A percentile compares a stretch with the other conserved stretches of the same genome.
Conservation (phyloP, 345 rosid species). For the Passiflora organensis region DNA sequence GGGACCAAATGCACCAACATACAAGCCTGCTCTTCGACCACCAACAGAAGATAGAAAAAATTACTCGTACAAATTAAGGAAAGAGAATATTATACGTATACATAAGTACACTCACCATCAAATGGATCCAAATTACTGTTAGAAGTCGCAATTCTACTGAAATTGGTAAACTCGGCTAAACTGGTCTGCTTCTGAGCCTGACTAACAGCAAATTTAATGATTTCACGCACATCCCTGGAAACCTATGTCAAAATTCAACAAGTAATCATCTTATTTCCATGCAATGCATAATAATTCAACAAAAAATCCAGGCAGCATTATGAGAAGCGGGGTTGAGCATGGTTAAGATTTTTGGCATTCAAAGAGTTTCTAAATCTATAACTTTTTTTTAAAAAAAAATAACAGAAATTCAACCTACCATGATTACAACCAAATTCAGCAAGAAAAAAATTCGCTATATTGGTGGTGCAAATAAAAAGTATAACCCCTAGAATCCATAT, state of each 20-base stretch:
- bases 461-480: background rate
- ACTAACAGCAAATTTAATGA: slow-evolving; percentile 73
- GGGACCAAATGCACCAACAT: slow-evolving; percentile 95
- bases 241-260: slow-evolving; percentile 40
- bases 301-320: background rate
- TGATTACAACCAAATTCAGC: background rate
- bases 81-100: no score
- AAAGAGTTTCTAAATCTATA: background rate
- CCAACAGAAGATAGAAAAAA: no score
- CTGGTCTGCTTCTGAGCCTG: slow-evolving; percentile 67
- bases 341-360: background rate
- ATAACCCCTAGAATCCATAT: background rate
- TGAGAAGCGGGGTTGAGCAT: background rate
- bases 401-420: background rate
- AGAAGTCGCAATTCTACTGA: slow-evolving; percentile 61
- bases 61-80: no score
- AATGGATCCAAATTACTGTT: slow-evolving; percentile 71
- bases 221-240: slow-evolving; percentile 73
- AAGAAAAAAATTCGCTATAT: no score
- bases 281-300: background rate
- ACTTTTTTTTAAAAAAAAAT: background rate
- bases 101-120: slow-evolving; percentile 51
- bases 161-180: slow-evolving; percentile 63
- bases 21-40: slow-evolving; percentile 75
- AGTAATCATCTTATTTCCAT: slow-evolving; percentile 3